Conservation (phyloP, 1,139 yeast species). For the Wickerhamomyces sp. region DNA sequence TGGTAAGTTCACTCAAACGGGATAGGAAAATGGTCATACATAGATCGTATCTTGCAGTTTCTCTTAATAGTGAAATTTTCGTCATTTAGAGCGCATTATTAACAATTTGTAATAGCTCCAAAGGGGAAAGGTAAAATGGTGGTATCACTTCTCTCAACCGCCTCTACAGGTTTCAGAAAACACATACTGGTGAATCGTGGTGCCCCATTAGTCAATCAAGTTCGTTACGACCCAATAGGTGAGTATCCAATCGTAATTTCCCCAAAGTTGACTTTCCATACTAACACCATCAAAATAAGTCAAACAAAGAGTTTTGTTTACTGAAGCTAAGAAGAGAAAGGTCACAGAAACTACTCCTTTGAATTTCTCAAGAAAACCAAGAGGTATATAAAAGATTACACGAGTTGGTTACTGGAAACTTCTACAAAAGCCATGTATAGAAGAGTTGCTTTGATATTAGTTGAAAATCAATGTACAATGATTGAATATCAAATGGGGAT, state of each 20-base stretch:
- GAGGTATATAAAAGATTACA: slow-evolving; percentile 12
- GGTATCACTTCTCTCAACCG: slow-evolving; percentile 70
- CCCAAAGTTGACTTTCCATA: background rate
- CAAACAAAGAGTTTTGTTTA: slow-evolving; percentile 78
- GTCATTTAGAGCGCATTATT: background rate
- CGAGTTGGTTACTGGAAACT: no score
- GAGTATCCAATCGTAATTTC: slow-evolving; percentile 13
- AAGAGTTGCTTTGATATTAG: background rate
- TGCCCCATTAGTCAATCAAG: slow-evolving; percentile 72
- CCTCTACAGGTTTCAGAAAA: slow-evolving; percentile 81
- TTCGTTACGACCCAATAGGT: slow-evolving; percentile 80
- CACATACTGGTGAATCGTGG: slow-evolving; percentile 80
- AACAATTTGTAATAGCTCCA: background rate
- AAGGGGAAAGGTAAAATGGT: slow-evolving; percentile 38
- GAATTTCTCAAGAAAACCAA: slow-evolving; percentile 53
- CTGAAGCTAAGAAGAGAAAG: slow-evolving; percentile 82
- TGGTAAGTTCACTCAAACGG: background rate
- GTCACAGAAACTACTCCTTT: slow-evolving; percentile 60
- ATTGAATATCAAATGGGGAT: no score
- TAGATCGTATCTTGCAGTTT: no score
- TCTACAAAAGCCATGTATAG: slow-evolving; percentile 19
- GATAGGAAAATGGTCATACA: background rate
- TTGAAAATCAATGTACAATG: no score
- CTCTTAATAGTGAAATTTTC: no score
- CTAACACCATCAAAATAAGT: slow-evolving; percentile 27